Percentiles rank a stretch among this genome's conserved stretches.
Evolutionary conservation across 2,329 filamentous ascomycete species (phyloP).

Genomic region (Colletotrichum sp.): DNA sequence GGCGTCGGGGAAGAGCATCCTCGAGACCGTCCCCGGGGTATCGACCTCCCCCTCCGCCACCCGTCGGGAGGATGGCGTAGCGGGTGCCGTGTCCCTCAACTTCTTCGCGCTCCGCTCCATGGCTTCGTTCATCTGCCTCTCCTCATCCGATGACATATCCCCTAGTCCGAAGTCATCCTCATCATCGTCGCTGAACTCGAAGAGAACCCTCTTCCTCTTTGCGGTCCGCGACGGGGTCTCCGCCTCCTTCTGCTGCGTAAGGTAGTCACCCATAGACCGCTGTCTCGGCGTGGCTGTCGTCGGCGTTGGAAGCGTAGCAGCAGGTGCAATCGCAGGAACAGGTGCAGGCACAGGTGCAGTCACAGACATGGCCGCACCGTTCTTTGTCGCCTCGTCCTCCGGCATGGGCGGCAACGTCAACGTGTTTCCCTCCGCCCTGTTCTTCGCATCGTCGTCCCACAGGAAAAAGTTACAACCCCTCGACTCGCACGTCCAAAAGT

Average conservation of each 20-base stretch:
- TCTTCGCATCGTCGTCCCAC: conserved; percentile 43
- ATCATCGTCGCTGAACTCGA: conserved; percentile 26
- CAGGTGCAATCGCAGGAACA: background rate
- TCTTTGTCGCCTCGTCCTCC: background rate
- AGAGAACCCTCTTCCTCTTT: conserved; percentile 31
- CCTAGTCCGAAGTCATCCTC: conserved; percentile 24
- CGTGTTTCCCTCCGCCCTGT: background rate
- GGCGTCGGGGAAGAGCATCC: conserved; percentile 36
- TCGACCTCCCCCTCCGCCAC: conserved; percentile 27
- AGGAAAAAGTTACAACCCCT: conserved; percentile 47
- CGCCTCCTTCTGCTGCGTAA: background rate
- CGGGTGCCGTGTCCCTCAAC: background rate
- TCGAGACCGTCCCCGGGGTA: conserved; percentile 37
- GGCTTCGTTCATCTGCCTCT: conserved; percentile 37
- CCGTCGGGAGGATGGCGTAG: conserved; percentile 29
- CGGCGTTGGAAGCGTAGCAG: conserved; percentile 22
- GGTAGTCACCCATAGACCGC: conserved; percentile 11
- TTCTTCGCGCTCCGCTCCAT: conserved; percentile 38
- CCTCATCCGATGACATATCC: conserved; percentile 43
- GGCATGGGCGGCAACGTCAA: conserved; percentile 15
- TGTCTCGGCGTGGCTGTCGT: conserved; percentile 17
- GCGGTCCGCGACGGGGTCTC: conserved; percentile 23
- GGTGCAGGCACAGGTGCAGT: background rate
- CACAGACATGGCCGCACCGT: background rate
- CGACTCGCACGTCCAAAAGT: conserved; percentile 46